Percentiles rank a stretch among this genome's conserved stretches.
Conservation (phyloP, 1,284 basidiomycete genomes). For the Cutaneotrichosporon sp. region DNA sequence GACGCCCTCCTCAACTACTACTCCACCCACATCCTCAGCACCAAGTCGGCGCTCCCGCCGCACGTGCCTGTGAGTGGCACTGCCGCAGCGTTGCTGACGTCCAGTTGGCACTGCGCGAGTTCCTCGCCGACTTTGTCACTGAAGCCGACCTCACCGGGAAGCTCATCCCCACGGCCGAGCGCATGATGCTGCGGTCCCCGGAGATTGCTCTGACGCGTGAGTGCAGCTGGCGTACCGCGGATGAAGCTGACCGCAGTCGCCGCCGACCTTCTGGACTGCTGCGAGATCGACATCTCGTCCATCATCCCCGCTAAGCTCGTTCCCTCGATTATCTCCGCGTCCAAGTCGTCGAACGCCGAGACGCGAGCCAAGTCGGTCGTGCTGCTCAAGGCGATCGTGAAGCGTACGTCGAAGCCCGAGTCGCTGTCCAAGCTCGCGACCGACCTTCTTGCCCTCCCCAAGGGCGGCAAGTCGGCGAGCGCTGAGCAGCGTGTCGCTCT, state of each 20-base stretch:
- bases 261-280: constrained; percentile 38
- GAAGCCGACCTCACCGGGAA: constrained; percentile 36
- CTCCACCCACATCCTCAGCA: constrained; percentile 41
- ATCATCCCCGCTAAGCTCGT: constrained; percentile 66
- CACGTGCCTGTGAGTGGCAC: constrained; percentile 34
- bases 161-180: constrained; percentile 48
- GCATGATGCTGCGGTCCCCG: constrained; percentile 50
- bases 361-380: constrained; percentile 64
- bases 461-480: constrained; percentile 78
- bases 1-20: constrained; percentile 43
- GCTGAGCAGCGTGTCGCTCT: constrained; percentile 81
- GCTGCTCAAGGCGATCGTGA: constrained; percentile 64
- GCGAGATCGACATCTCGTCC: constrained; percentile 58
- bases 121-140: constrained; percentile 38
- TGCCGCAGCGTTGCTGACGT: neutral
- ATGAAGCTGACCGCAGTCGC: constrained; percentile 33
- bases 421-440: constrained; percentile 56
- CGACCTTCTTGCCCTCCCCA: constrained; percentile 72
- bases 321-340: constrained; percentile 64
- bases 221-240: constrained; percentile 8
- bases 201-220: constrained; percentile 46
- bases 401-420: constrained; percentile 46
- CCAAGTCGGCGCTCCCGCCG: constrained; percentile 40
- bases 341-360: constrained; percentile 73
- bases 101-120: constrained; percentile 35